phyloP scores from a whole-genome alignment of 352 stramenopile species.

The Globisporangium irregulare region DNA sequence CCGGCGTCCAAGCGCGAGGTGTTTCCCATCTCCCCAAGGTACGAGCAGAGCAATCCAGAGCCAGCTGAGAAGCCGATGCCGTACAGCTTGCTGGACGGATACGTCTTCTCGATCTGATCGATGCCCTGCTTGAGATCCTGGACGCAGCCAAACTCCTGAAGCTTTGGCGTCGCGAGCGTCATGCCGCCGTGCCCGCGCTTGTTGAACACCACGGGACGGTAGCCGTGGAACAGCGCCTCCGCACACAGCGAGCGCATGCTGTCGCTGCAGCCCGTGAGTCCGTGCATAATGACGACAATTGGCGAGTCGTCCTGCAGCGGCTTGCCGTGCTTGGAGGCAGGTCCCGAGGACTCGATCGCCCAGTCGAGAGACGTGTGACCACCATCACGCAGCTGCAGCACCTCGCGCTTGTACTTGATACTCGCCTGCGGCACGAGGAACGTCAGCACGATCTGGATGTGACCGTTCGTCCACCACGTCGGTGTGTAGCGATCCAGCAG shows the following conservation, averaged over 20 bases:
- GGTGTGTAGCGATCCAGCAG: conserved; percentile 55
- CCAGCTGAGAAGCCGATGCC: conserved; percentile 74
- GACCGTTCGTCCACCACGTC: conserved; percentile 76
- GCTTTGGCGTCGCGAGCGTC: conserved; percentile 53
- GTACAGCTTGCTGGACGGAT: conserved; percentile 46
- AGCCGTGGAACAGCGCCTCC: conserved; percentile 56
- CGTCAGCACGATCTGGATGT: conserved; percentile 71
- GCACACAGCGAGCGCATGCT: conserved; percentile 63
- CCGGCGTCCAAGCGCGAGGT: conserved; percentile 47
- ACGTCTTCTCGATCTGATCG: conserved; percentile 39
- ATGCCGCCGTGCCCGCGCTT: conserved; percentile 77
- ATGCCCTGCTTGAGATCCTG: conserved; percentile 57
- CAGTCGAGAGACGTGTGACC: conserved; percentile 72
- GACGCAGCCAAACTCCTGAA: conserved; percentile 69
- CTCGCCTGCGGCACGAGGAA: conserved; percentile 61
- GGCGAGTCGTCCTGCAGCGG: conserved; percentile 29
- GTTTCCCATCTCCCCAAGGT: conserved; percentile 59
- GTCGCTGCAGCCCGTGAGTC: conserved; percentile 60
- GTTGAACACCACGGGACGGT: conserved; percentile 82
- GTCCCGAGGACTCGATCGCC: conserved; percentile 37
- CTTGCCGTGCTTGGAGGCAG: conserved; percentile 3
- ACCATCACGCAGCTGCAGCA: conserved; percentile 55
- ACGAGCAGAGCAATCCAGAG: conserved; percentile 63
- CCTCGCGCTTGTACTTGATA: conserved; percentile 56
- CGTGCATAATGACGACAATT: conserved; percentile 65